phyloP scores from a whole-genome alignment of 2,329 filamentous ascomycete species.

The Fusarium multiceps region DNA sequence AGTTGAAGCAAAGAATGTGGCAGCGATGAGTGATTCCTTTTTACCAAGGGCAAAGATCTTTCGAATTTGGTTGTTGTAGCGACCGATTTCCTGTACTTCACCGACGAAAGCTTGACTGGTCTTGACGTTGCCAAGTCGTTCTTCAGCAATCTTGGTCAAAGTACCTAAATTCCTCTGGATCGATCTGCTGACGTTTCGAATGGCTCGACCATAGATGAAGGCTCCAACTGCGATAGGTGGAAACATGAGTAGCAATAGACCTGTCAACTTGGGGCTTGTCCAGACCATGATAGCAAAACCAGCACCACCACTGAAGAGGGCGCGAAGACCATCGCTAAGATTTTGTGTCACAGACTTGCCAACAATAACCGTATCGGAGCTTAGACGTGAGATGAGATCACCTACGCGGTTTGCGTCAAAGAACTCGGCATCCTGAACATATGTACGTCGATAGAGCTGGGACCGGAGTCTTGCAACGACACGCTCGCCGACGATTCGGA shows the following conservation, averaged over 20 bases:
- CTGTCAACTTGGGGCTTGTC: slow-evolving; percentile 90
- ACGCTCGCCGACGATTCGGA: slow-evolving; percentile 93
- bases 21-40: slow-evolving; percentile 86
- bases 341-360: slow-evolving; percentile 99
- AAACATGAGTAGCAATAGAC: slow-evolving; percentile 85
- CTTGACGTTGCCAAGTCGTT: slow-evolving; percentile 95
- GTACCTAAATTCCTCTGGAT: slow-evolving; percentile 95
- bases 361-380: slow-evolving; percentile 96
- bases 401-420: slow-evolving; percentile 98
- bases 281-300: slow-evolving; percentile 96
- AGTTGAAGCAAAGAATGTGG: slow-evolving; percentile 87
- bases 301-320: slow-evolving; percentile 88
- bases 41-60: slow-evolving; percentile 92
- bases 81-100: slow-evolving; percentile 86
- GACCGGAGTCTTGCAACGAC: slow-evolving; percentile 92
- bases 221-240: slow-evolving; percentile 91
- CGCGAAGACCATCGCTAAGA: slow-evolving; percentile 91
- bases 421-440: slow-evolving; percentile 98
- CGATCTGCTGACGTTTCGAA: slow-evolving; percentile 88
- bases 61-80: slow-evolving; percentile 92
- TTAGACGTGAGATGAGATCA: slow-evolving; percentile 93
- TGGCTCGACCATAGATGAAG: slow-evolving; percentile 89
- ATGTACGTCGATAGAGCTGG: slow-evolving; percentile 89
- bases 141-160: slow-evolving; percentile 96
- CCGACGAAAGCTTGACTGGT: slow-evolving; percentile 97